These are phyloP conservation scores for Tieghemiomyces parasiticus DNA, from an alignment of 192 early-diverging fungal genomes.

Conservation along the genomic window DNA sequence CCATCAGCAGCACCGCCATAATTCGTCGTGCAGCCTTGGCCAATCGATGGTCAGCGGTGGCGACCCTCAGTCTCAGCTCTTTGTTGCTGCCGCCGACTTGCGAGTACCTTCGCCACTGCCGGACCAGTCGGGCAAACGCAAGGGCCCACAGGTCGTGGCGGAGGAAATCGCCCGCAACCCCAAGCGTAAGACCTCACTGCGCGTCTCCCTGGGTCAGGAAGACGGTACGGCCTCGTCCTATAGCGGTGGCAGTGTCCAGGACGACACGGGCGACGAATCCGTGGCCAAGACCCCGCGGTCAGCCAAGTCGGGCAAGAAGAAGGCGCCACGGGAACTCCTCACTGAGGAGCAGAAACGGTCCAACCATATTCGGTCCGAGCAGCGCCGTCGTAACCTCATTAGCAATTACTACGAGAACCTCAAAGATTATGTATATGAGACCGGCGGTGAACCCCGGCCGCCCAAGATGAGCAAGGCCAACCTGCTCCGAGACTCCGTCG, in stretches of 20 bases:
- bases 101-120: not conserved
- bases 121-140: constrained; percentile 2
- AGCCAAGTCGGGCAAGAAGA: not conserved
- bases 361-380: constrained; percentile 62
- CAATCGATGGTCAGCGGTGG: no score
- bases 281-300: not conserved
- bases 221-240: not conserved
- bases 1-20: no score
- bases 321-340: constrained; percentile 29
- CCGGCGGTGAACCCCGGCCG: not conserved
- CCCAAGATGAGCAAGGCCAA: constrained; percentile 6
- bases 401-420: not conserved
- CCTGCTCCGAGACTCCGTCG: not conserved
- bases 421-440: not conserved
- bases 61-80: no score
- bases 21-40: no score
- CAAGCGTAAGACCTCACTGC: not conserved
- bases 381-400: constrained; percentile 55
- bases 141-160: not conserved
- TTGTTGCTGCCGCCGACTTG: not conserved
- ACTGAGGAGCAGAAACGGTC: constrained; percentile 61
- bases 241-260: not conserved
- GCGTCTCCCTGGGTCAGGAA: not conserved
- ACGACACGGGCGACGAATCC: not conserved
- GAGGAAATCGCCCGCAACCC: not conserved